These are phyloP conservation scores for Hericium erinaceus DNA, from an alignment of 768 basidiomycete species.

Conservation along the genomic window DNA sequence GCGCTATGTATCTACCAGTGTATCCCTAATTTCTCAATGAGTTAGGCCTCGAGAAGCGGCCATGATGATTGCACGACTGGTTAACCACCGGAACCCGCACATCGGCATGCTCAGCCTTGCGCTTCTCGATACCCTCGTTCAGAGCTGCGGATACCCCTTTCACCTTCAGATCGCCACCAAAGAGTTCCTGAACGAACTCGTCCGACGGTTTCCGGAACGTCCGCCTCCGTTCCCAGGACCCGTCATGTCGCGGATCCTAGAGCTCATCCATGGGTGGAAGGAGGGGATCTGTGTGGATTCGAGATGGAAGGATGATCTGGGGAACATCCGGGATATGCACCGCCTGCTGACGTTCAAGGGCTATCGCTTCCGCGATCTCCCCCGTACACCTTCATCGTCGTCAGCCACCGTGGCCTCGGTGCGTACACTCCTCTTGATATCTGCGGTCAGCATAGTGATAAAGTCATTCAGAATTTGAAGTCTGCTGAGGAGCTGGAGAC, in stretches of 20 bases:
- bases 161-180: constrained; percentile 96
- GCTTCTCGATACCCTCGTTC: constrained; percentile 85
- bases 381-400: constrained; percentile 25
- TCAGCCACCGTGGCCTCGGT: constrained; percentile 33
- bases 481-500: constrained; percentile 92
- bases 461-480: constrained; percentile 63
- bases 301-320: constrained; percentile 92
- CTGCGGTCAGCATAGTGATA: too few species aligned
- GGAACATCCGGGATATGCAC: constrained; percentile 98
- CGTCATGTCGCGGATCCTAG: constrained; percentile 90
- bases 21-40: too few species aligned
- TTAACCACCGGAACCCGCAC: constrained; percentile 92
- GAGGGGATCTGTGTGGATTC: constrained; percentile 83
- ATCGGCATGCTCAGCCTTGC: constrained; percentile 79
- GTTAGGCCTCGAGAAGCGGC: constrained; percentile 84
- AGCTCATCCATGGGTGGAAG: constrained; percentile 91
- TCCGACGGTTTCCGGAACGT: constrained; percentile 93
- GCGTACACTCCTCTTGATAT: too few species aligned
- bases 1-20: too few species aligned
- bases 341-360: constrained; percentile 90
- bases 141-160: constrained; percentile 94
- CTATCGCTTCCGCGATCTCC: constrained; percentile 60
- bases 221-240: constrained; percentile 92
- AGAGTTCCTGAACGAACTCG: constrained; percentile 97
- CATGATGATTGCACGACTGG: constrained; percentile 71